Percentiles rank a stretch among this genome's conserved stretches.
Conservation (phyloP, 2,329 filamentous ascomycete genomes). For the Penicillium sp. region DNA sequence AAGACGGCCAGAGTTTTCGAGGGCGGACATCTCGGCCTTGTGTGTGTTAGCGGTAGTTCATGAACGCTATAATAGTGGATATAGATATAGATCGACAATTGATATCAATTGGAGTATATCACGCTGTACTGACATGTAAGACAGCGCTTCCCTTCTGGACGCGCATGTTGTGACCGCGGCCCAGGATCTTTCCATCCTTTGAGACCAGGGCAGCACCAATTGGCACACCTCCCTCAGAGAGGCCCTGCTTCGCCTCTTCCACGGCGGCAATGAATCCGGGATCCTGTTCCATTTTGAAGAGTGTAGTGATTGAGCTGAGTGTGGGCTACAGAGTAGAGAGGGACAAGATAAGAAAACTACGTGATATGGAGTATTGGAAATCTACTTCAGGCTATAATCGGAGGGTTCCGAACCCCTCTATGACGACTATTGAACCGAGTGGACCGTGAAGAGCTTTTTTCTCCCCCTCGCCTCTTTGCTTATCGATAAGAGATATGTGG, state of each 20-base stretch:
- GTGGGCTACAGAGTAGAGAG: neutral
- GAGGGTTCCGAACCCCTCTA: slow-evolving; percentile 13
- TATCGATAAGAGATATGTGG: slow-evolving; percentile 28
- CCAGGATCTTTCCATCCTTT: slow-evolving; percentile 66
- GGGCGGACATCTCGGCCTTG: slow-evolving; percentile 72
- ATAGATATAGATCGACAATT: neutral
- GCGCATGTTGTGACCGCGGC: slow-evolving; percentile 71
- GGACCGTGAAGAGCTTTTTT: slow-evolving; percentile 14
- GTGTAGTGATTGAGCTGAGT: neutral
- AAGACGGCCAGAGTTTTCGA: slow-evolving; percentile 70
- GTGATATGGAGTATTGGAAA: neutral
- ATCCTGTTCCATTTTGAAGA: slow-evolving; percentile 39
- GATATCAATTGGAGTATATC: neutral
- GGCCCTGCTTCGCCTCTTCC: slow-evolving; percentile 55
- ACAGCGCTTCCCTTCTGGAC: slow-evolving; percentile 69
- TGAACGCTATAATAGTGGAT: neutral
- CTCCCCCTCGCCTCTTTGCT: slow-evolving; percentile 10
- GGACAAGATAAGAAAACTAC: neutral
- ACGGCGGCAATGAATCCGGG: slow-evolving; percentile 57
- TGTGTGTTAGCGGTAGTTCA: neutral
- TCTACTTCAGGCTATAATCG: slow-evolving; percentile 8
- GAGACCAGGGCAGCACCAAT: slow-evolving; percentile 63
- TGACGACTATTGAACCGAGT: slow-evolving; percentile 7
- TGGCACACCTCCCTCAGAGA: slow-evolving; percentile 57
- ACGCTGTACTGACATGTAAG: slow-evolving; percentile 58